These are phyloP conservation scores for Dacryopinax primogenitus DNA, from an alignment of 768 basidiomycete genomes.

Conservation along the genomic window DNA sequence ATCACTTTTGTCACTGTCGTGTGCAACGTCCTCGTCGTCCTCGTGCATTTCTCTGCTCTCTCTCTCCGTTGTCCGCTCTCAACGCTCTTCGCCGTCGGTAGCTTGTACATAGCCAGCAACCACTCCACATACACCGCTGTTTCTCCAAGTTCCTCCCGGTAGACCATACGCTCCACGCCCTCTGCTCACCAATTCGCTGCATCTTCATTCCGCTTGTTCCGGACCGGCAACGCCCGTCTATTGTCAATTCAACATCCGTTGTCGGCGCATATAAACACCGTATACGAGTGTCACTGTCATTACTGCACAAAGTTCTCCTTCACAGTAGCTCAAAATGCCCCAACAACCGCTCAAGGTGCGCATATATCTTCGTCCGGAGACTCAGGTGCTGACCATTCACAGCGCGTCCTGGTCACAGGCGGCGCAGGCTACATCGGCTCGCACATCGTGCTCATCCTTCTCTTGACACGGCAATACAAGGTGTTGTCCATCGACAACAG, in stretches of 20 bases:
- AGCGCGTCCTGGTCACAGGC: conserved; percentile 61
- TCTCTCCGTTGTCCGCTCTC: background rate
- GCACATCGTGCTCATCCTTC: conserved; percentile 77
- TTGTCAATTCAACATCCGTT: background rate
- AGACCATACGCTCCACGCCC: background rate
- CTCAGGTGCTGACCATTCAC: background rate
- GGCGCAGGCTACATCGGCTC: conserved; percentile 92
- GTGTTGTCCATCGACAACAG: conserved; percentile 92
- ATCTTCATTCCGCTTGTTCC: background rate
- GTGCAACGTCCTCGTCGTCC: background rate
- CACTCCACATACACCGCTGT: background rate
- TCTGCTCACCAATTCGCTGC: background rate
- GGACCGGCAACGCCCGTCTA: background rate
- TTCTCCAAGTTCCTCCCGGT: background rate
- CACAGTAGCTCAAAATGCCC: background rate
- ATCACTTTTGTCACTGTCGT: no score
- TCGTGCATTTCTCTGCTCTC: background rate
- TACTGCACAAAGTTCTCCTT: background rate
- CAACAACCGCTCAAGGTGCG: conserved; percentile 11
- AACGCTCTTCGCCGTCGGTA: background rate
- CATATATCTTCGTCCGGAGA: background rate
- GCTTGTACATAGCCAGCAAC: background rate
- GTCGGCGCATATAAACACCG: background rate
- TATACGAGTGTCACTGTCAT: background rate
- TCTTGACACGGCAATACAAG: conserved; percentile 78